phyloP scores from a whole-genome alignment of 2,329 filamentous ascomycete genomes.

The Emmonsiellopsis sp. region DNA sequence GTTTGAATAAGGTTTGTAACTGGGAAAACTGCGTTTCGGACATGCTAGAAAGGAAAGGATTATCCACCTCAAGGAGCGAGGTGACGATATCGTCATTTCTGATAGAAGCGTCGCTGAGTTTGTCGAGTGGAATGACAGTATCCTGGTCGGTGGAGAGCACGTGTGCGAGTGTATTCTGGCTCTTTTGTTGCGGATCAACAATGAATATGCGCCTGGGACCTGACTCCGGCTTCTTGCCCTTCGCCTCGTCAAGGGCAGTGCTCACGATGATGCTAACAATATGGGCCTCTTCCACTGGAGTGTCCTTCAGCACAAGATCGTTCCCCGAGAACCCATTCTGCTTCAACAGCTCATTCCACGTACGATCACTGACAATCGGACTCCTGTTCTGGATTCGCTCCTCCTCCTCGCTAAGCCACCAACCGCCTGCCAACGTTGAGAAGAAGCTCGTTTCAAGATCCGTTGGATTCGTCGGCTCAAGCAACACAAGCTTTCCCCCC shows the following conservation, averaged over 20 bases:
- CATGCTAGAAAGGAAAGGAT: constrained; percentile 12
- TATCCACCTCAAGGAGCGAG: constrained; percentile 12
- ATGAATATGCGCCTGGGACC: constrained; percentile 1
- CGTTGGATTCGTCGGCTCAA: constrained; percentile 5
- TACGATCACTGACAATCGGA: constrained; percentile 9
- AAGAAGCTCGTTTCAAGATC: constrained; percentile 14
- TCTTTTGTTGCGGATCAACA: neutral
- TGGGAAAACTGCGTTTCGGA: constrained; percentile 15
- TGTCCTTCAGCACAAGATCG: constrained; percentile 10
- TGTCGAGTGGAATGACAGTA: constrained; percentile 1
- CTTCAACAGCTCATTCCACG: constrained; percentile 19
- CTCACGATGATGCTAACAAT: constrained; percentile 9
- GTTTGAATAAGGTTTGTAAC: constrained; percentile 18
- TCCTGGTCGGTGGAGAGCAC: neutral
- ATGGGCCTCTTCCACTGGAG: constrained; percentile 7
- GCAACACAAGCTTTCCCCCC: constrained; percentile 10
- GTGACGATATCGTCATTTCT: constrained; percentile 5
- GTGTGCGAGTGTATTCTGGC: neutral
- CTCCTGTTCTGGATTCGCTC: constrained; percentile 9
- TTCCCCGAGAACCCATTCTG: constrained; percentile 18
- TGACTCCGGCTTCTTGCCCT: constrained; percentile 9
- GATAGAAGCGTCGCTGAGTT: neutral
- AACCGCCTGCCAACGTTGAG: constrained; percentile 21
- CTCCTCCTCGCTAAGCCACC: constrained; percentile 20
- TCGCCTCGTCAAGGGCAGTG: constrained; percentile 6